Base-by-base conservation (phyloP, 352 stramenopile species). In the Globisporangium megalacanthum region DNA sequence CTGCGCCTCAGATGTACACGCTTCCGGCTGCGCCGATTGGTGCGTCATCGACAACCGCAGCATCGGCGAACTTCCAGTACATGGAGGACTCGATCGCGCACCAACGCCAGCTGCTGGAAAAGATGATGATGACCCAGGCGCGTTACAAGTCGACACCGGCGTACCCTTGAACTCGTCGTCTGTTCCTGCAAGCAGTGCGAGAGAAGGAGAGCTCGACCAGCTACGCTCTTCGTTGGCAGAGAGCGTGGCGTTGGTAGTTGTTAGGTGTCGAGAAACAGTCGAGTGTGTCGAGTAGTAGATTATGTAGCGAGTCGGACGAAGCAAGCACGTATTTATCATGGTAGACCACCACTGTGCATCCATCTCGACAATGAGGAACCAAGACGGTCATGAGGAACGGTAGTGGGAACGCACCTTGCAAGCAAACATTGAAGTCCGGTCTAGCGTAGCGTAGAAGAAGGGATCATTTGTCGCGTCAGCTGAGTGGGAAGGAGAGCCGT, bases 121-220 rank as follows among this genome's bases (percentile, higher is more conserved):
- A 87, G 68, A 89, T 89, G 76, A 89, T 89, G 76, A 69, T 89
- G 56, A 65, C 61, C 29, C 72, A 83, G 59, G 77, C 77, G 48
- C 56, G 56, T 22, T 62, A 62, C 52, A 78, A 75, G 55, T 60
- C 66, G 15, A 44, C 56, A 2, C 19, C 49, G 5, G 48, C 56
- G 49, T 62, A 62, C 49, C 39, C n/a, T 4, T 45, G n/a, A 35
- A 20, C 20, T 22, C 25, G 25, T 20, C 25, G n/a, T 14, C 39
- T 25, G 8, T n/a, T 37, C 1, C 19, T n/a, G 45, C 19, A 19
- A 22, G 29, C 35, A 39, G 20, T 8, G 36, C 8, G 20, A 47
- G 41, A 47, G 41, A 25, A 19, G 35, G 42, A 9, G 15, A 19
- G 42, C 42, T 13, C 9, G n/a, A 9, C 42, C n/a, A 20, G 19